Evolutionary conservation across 2,329 filamentous ascomycete genomes (phyloP).

Genomic region (Aurifilum marmelostoma): DNA sequence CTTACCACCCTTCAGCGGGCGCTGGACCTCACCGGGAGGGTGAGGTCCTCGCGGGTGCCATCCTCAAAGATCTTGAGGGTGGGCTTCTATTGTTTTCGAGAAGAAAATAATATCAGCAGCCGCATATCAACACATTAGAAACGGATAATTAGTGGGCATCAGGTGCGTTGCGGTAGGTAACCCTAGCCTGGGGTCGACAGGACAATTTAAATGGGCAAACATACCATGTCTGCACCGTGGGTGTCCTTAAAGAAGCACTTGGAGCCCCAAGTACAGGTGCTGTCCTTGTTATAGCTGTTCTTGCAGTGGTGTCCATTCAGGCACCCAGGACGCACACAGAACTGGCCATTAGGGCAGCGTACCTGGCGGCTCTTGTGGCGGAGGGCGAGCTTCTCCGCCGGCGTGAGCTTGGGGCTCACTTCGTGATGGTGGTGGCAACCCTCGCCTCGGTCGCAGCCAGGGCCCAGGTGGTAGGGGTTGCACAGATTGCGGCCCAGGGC

Average conservation of each 20-base stretch:
- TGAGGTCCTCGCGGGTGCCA: slow-evolving; percentile 21
- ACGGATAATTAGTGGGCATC: neutral
- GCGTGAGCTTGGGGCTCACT: slow-evolving; percentile 7
- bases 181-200: too few relatives aligned
- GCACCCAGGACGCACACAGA: slow-evolving; percentile 23
- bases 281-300: slow-evolving; percentile 22
- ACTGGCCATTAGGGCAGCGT: slow-evolving; percentile 20
- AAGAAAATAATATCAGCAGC: neutral
- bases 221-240: slow-evolving; percentile 18
- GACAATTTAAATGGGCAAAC: neutral
- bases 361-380: slow-evolving; percentile 30
- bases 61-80: slow-evolving; percentile 24
- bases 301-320: slow-evolving; percentile 29
- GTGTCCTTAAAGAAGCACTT: slow-evolving; percentile 28
- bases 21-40: neutral
- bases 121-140: neutral
- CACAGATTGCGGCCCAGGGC: slow-evolving; percentile 28
- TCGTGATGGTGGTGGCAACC: slow-evolving; percentile 26
- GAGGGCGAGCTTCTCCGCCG: slow-evolving; percentile 22
- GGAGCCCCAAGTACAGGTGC: slow-evolving; percentile 17
- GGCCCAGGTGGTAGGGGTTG: slow-evolving; percentile 26
- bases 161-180: neutral
- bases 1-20: neutral
- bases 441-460: slow-evolving; percentile 21
- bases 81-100: neutral